Base-by-base conservation (phyloP, 2,329 filamentous ascomycete species). In the Tolypocladium capitatum region DNA sequence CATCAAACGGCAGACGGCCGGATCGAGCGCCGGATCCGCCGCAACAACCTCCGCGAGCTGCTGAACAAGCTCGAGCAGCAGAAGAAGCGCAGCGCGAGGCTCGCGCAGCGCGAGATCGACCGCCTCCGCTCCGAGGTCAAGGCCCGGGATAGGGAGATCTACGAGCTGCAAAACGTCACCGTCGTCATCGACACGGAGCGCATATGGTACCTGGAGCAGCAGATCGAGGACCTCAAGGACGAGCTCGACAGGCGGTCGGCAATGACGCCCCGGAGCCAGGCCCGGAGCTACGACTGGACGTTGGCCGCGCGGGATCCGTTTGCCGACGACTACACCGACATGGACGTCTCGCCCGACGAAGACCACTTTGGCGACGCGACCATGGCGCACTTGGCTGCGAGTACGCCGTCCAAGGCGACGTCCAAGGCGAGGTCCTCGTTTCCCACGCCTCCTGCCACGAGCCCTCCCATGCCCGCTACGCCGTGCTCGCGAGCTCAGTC, bases 41-140 rank as follows among this genome's bases (percentile, higher is more conserved):
- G 78, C 45, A 76, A 74, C 52, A 70, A 74, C 4, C 57, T 81
- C 5, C 78, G 76, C 52, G 76, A 78, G 52, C 74, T 81, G 61
- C 73, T 80, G 63, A 75, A 79, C 56, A 59, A 61, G 13, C 71
- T 78, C 46, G 63, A 71, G 8, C 62, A 63, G 8, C 72, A 75
- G 48, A 74, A 72, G 56, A 68, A 62, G 40, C 63, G 60, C 16
- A 62, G 64, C 38, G 61, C 63, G 0, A 61, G 60, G 46, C 60
- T 68, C 30, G 61, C 68, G 10, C 65, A 64, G 40, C 64, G 62
- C 0, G 74, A 82, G 56, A 62, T 82, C 2, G 64, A 69, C 8
- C 63, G 63, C 9, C 67, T 83, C 10, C 69, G 62, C 36, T 58
- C 60, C 0, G 70, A 78, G 45, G 58, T 83, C 8, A 68, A 67